Percentiles rank a stretch among this genome's conserved stretches.
Evolutionary conservation across 2,329 filamentous ascomycete species (phyloP).

Genomic region (Aspergillus sp.): DNA sequence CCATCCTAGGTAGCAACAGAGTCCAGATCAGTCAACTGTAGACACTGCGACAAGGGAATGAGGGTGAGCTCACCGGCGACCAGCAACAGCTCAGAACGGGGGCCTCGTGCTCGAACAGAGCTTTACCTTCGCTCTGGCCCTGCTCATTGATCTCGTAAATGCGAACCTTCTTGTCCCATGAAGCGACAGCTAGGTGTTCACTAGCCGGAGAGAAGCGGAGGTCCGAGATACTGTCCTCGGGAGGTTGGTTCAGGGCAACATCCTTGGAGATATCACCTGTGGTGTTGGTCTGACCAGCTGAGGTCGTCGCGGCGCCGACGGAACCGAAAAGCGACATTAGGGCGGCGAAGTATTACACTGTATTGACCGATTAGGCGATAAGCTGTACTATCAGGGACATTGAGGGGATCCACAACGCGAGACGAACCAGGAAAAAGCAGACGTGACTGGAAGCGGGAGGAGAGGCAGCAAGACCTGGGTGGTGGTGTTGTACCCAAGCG

Average conservation of each 20-base stretch:
- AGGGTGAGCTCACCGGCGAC: constrained; percentile 68
- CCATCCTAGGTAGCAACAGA: constrained; percentile 67
- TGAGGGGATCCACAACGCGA: neutral
- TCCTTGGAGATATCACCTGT: constrained; percentile 91
- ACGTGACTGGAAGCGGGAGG: neutral
- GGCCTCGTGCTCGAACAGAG: constrained; percentile 80
- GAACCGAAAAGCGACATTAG: constrained; percentile 56
- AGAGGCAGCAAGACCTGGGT: neutral
- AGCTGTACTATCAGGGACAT: neutral
- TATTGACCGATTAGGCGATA: neutral
- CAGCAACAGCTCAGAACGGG: constrained; percentile 85
- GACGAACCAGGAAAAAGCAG: constrained; percentile 10
- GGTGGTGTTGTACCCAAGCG: neutral
- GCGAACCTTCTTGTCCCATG: constrained; percentile 97
- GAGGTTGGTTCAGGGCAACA: constrained; percentile 73
- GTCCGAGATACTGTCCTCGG: constrained; percentile 86
- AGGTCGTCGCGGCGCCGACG: constrained; percentile 51
- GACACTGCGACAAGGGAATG: neutral
- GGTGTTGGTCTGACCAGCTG: constrained; percentile 63
- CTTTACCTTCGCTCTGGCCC: constrained; percentile 81
- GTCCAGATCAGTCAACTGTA: constrained; percentile 5
- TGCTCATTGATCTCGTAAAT: constrained; percentile 86
- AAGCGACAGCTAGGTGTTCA: constrained; percentile 85
- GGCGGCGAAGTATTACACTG: constrained; percentile 22
- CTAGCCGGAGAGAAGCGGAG: constrained; percentile 75